Base-by-base conservation (phyloP, 148 eudicot genomes). In the Camellia lanceoleosa region DNA sequence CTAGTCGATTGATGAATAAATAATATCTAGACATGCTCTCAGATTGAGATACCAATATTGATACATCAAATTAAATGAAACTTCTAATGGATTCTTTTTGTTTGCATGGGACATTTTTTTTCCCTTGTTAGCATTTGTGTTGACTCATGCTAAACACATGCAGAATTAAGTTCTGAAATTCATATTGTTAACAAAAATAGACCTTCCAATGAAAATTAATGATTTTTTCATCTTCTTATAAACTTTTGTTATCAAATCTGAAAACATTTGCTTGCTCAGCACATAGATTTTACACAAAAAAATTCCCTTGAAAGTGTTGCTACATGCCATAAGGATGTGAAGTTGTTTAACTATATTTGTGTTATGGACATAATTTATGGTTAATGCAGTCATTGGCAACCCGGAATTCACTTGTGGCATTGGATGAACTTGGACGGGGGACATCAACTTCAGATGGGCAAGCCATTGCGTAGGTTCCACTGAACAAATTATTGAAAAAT, bases 381-480 rank as follows among this genome's bases (percentile, higher is more conserved):
- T 70, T 73, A 67, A 18, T 77, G 78, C 88, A 97, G 99, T 88
- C 92, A 44, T 90, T 88, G 55, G 99, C 99, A 70, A 92, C 97
- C 78, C 88, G 88, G 30, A 81, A 87, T 85, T 97, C 99, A 65
- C 91, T 97, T 80, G 99, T 97, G 86, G 96, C 98, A 64, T 86
- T 97, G 87, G 99, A 97, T 89, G 99, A 97, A 81, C 98, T 97
- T 83, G 99, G 99, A 81, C 97, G 99, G 81, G 99, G 99, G 79
- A 97, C 99, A 83, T 88, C 99, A 76, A 97, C 99, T 73, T 97
- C 99, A 78, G 99, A 97, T 86, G 99, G 99, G 74, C 99, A 97
- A 92, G 98, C 99, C 75, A 94, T 97, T 79, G 99, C 99, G 99
- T 97, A 89, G 80, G 98, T 88, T 79, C 81, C 44, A 65, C 14